Conservation (phyloP, 805 yeast species). For the Sugiyamaella smithiae region DNA sequence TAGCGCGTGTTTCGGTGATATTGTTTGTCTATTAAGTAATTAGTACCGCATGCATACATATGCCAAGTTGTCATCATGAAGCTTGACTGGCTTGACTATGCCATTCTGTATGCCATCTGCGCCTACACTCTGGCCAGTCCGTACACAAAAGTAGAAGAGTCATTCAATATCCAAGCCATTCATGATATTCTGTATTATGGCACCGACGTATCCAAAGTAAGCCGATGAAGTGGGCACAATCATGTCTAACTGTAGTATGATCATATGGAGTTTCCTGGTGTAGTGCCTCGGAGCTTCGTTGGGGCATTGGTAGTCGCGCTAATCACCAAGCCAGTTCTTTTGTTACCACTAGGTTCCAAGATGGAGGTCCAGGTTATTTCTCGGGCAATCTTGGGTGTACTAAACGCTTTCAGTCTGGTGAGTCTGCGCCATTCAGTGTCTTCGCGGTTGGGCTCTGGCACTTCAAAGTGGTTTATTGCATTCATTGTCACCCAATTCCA, state of each 20-base stretch:
- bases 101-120: slow-evolving; percentile 46
- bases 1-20: too few species aligned
- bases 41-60: too few species aligned
- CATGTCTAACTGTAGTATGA: slow-evolving; percentile 48
- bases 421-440: slow-evolving; percentile 45
- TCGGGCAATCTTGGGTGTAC: slow-evolving; percentile 60
- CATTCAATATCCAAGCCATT: slow-evolving; percentile 85
- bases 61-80: too few species aligned
- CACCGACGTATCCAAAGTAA: slow-evolving; percentile 30
- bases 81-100: slow-evolving; percentile 33
- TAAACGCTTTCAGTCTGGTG: slow-evolving; percentile 55
- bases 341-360: slow-evolving; percentile 33
- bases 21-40: too few species aligned
- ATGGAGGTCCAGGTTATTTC: slow-evolving; percentile 51
- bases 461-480: slow-evolving; percentile 52
- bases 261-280: slow-evolving; percentile 81
- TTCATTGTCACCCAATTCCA: slow-evolving; percentile 74
- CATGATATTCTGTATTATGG: slow-evolving; percentile 78
- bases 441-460: slow-evolving; percentile 25
- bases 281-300: slow-evolving; percentile 79
- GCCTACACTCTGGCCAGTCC: slow-evolving; percentile 62
- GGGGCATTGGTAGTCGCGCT: slow-evolving; percentile 60
- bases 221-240: not conserved
- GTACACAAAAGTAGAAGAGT: slow-evolving; percentile 89
- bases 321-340: slow-evolving; percentile 38